These are phyloP conservation scores for Fusarium anguioides DNA, from an alignment of 2,329 filamentous ascomycete genomes.

Conservation along the genomic window DNA sequence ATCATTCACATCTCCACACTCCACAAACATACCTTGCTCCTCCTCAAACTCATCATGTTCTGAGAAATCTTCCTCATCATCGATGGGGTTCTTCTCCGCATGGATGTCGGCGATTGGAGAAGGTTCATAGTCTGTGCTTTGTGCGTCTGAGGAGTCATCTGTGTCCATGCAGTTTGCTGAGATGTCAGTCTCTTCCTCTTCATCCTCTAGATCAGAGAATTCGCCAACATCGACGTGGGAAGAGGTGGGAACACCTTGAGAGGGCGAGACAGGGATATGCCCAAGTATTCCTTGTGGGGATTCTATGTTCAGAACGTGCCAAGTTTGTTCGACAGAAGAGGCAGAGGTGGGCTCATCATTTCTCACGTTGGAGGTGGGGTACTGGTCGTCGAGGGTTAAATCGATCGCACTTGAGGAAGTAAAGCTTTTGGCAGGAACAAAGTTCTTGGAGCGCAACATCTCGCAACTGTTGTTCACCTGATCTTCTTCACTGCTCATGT, in stretches of 20 bases:
- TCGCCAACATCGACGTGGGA: not conserved
- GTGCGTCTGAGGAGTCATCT: constrained; percentile 21
- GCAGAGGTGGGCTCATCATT: constrained; percentile 3
- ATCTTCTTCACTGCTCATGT: constrained; percentile 45
- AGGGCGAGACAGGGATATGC: not conserved
- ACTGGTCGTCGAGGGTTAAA: constrained; percentile 39
- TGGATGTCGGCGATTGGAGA: not conserved
- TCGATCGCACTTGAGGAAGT: constrained; percentile 34
- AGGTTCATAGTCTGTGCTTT: constrained; percentile 1
- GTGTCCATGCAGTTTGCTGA: constrained; percentile 35
- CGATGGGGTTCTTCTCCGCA: not conserved
- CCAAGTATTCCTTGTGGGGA: not conserved
- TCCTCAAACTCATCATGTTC: constrained; percentile 41
- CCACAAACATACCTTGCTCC: constrained; percentile 21
- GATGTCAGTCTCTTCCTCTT: constrained; percentile 2
- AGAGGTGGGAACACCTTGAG: constrained; percentile 3
- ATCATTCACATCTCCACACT: not conserved
- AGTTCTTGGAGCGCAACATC: constrained; percentile 46
- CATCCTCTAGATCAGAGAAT: constrained; percentile 15
- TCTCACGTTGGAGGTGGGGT: constrained; percentile 23
- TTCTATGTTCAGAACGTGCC: not conserved
- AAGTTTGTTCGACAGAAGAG: not conserved
- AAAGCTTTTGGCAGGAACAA: constrained; percentile 37
- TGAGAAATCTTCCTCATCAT: constrained; percentile 29
- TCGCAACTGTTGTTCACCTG: constrained; percentile 43